A percentile compares a stretch with the other conserved stretches of the same genome.
Evolutionary conservation across 2,329 filamentous ascomycete species (phyloP).

Genomic region (Cladorrhinum sp.): DNA sequence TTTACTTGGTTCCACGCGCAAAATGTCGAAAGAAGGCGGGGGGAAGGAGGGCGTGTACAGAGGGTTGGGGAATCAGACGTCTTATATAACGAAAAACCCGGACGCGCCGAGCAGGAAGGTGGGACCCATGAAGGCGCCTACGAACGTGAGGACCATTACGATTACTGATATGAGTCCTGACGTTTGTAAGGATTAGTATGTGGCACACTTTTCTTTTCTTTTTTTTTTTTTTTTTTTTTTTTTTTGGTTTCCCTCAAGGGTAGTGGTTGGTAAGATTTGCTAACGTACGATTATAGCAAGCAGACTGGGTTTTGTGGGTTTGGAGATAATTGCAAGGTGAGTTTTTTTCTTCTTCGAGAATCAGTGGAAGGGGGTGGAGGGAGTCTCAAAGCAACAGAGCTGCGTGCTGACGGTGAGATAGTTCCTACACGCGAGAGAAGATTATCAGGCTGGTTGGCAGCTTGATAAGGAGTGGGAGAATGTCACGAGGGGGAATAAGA

Average conservation of each 20-base stretch:
- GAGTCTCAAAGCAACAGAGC: too few species aligned
- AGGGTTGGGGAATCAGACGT: conserved; percentile 67
- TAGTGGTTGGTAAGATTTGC: too few species aligned
- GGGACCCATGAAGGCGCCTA: conserved; percentile 82
- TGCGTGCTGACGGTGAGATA: too few species aligned
- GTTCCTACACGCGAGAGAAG: conserved; percentile 71
- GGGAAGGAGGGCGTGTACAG: conserved; percentile 76
- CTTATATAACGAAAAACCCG: conserved; percentile 78
- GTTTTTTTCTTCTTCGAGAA: too few species aligned
- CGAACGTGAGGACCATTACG: conserved; percentile 87
- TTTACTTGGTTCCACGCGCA: conserved; percentile 58
- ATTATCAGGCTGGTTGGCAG: conserved; percentile 92
- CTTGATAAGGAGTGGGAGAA: conserved; percentile 92
- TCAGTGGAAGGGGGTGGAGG: too few species aligned
- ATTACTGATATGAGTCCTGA: conserved; percentile 89
- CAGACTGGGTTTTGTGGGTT: conserved; percentile 64
- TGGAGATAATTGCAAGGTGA: conserved; percentile 70
- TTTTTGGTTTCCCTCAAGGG: too few species aligned
- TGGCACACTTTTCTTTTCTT: too few species aligned
- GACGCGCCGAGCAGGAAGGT: conserved; percentile 67
- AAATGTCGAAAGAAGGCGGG: conserved; percentile 40
- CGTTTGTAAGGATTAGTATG: conserved; percentile 74
- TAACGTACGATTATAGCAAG: conserved; percentile 25
- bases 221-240: too few species aligned
- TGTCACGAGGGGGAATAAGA: conserved; percentile 68